Evolutionary conservation across 106 monocot genomes (phyloP).

Genomic region (Dioscorea dumetorum): DNA sequence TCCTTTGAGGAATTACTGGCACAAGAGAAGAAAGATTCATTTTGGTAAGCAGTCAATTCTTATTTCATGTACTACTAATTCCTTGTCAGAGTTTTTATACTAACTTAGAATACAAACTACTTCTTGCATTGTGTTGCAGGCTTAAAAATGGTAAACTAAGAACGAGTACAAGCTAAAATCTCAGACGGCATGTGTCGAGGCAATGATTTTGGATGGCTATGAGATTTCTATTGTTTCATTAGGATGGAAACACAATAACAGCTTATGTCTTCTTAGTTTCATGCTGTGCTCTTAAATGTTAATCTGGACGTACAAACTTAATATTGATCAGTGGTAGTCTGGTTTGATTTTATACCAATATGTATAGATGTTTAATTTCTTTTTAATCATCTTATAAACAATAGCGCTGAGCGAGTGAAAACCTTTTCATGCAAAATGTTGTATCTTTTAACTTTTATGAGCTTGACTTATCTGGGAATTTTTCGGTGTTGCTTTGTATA

Average conservation of each 20-base stretch:
- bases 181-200: not conserved
- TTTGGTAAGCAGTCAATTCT: conserved; percentile 32
- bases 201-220: not conserved
- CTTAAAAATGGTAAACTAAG: conserved; percentile 48
- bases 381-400: too few relatives aligned
- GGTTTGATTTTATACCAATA: too few relatives aligned
- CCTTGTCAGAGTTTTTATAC: too few relatives aligned
- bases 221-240: not conserved
- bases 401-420: too few relatives aligned
- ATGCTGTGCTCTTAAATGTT: not conserved
- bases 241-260: too few relatives aligned
- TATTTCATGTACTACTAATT: not conserved
- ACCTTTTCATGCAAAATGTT: too few relatives aligned
- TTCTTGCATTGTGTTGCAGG: conserved; percentile 18
- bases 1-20: conserved; percentile 80
- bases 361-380: too few relatives aligned
- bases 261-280: too few relatives aligned
- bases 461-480: too few relatives aligned
- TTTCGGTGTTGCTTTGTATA: too few relatives aligned
- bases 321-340: not conserved
- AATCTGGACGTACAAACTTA: not conserved
- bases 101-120: not conserved
- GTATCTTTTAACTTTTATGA: too few relatives aligned
- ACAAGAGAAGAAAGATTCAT: conserved; percentile 78
- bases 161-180: conserved; percentile 21